Evolutionary conservation across 139 green algal species (phyloP), one percentile per base, ranked within the genome.

Genomic region (Nannochloris sp.): DNA sequence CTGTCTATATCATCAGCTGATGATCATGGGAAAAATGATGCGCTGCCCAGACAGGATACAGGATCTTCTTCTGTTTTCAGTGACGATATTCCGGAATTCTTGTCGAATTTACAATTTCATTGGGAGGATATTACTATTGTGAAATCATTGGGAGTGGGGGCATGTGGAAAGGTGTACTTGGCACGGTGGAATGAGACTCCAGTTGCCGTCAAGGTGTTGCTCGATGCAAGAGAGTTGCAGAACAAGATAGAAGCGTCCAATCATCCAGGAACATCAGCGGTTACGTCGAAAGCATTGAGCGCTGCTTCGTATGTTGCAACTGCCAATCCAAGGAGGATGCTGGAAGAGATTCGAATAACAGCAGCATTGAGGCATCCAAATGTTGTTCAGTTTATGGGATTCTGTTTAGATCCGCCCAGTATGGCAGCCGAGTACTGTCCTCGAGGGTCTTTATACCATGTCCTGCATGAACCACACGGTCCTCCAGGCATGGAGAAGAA

Each of bases 141-240:
- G 46, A 53, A 21, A 53, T 53, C 46, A 10, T 21, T 85, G 27
- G 79, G 79, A 1, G 59, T 74, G 24, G 79, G 79, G 12, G 77
- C 69, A 24, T 85, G 82, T 62, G 79, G 79, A 12, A 63, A 66
- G 49, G 79, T 85, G 14, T 83, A 72, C 61, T 64, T 82, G 43
- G 79, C 70, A 34, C 69, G 73, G 27, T 78, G 74, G 68, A 68
- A 59, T 5, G 66, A 73, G 23, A 81, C 76, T 11, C 68, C 73
- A 8, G 75, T 85, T 23, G 79, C 79, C 27, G 69, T 83, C 57
- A 85, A 85, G 64, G 46, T 76, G 34, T 56, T 80, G 14, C 60
- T 70, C 5, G 21, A 68, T 58, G 50, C 50, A 19, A 18, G 46
- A 21, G 46, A 53, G 15, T 7, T 40, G 9, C 34, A 40, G 34